Evolutionary conservation across 768 basidiomycete genomes (phyloP).

Genomic region (Termitomyces sp.): DNA sequence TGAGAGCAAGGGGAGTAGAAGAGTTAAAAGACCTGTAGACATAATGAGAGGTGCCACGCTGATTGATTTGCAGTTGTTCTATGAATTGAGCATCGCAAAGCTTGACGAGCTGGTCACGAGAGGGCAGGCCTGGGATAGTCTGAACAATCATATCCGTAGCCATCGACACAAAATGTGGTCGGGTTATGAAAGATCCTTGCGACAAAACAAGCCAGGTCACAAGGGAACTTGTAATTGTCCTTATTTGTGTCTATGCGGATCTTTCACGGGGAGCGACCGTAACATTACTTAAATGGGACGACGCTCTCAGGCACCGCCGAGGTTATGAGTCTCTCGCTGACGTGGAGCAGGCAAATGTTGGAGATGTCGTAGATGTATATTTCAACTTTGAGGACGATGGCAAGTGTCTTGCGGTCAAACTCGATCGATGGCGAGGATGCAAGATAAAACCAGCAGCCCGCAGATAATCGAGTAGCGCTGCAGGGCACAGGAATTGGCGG

Average conservation of each 20-base stretch:
- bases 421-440: slow-evolving; percentile 88
- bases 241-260: no score
- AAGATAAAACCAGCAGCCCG: slow-evolving; percentile 95
- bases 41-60: not conserved
- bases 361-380: slow-evolving; percentile 99
- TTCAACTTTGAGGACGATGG: slow-evolving; percentile 94
- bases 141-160: not conserved
- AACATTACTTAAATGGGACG: no score
- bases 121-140: not conserved
- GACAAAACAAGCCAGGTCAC: no score
- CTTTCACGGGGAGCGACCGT: no score
- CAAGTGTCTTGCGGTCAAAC: slow-evolving; percentile 93
- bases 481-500: no score
- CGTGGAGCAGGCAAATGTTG: slow-evolving; percentile 96
- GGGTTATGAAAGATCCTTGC: no score
- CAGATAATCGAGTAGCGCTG: slow-evolving; percentile 98
- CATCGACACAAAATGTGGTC: not conserved
- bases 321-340: slow-evolving; percentile 95
- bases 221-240: no score
- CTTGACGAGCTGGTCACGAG: not conserved
- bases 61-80: no score
- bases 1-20: not conserved
- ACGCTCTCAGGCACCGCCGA: slow-evolving; percentile 59
- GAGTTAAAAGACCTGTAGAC: not conserved
- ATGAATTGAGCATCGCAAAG: no score